Conservation (phyloP, 2,329 filamentous ascomycete species). For the Didymellaceae sp. region DNA sequence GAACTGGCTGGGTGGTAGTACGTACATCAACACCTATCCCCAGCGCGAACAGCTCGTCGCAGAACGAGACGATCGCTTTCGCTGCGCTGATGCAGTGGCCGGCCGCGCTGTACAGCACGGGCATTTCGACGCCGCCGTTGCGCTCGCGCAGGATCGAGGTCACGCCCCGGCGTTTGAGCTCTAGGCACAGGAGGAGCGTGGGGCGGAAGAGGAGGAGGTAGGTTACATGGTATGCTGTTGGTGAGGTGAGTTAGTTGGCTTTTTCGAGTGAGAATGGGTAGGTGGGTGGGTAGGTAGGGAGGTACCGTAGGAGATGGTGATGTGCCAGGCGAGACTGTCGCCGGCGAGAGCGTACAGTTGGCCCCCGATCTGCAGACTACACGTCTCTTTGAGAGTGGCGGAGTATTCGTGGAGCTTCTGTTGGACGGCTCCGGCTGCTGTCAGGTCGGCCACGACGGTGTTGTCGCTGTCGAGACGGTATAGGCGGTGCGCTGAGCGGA, state of each 20-base stretch:
- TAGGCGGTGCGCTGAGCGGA: slow-evolving; percentile 7
- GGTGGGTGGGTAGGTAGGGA: too few relatives aligned
- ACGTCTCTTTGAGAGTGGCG: neutral
- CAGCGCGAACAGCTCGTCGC: slow-evolving; percentile 10
- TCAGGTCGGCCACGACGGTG: slow-evolving; percentile 1
- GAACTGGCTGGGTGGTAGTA: neutral
- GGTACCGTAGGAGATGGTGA: slow-evolving; percentile 11
- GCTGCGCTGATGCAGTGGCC: neutral
- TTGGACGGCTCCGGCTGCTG: neutral
- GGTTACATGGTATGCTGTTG: slow-evolving; percentile 9
- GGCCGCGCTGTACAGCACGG: slow-evolving; percentile 2
- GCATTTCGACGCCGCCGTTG: slow-evolving; percentile 7
- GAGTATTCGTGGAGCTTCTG: slow-evolving; percentile 2
- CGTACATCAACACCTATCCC: slow-evolving; percentile 5
- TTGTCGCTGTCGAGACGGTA: slow-evolving; percentile 13
- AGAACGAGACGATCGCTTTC: slow-evolving; percentile 1
- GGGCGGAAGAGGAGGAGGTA: slow-evolving; percentile 10
- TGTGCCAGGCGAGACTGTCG: slow-evolving; percentile 13
- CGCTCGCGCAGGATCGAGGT: slow-evolving; percentile 1
- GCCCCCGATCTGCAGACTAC: slow-evolving; percentile 5
- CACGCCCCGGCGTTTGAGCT: slow-evolving; percentile 9
- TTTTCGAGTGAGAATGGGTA: too few relatives aligned
- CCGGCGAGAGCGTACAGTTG: slow-evolving; percentile 8
- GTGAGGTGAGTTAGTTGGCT: neutral
- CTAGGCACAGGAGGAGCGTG: slow-evolving; percentile 4